These are phyloP conservation scores for Ophiostoma montium DNA, from an alignment of 2,329 filamentous ascomycete species.

Conservation along the genomic window DNA sequence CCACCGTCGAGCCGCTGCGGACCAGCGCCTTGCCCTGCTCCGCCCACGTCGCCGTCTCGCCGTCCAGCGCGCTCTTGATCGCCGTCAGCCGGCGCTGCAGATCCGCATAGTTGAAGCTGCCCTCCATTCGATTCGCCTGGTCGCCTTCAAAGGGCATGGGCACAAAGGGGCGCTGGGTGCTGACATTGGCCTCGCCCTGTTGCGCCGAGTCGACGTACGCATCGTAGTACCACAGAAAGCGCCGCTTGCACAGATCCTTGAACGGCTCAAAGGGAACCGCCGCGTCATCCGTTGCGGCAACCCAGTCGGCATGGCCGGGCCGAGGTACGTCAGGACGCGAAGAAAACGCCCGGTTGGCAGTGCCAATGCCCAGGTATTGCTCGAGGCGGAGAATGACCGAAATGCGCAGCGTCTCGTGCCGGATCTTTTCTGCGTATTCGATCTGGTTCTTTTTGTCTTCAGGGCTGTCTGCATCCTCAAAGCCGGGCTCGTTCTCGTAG, in stretches of 20 bases:
- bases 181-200: slow-evolving; percentile 47
- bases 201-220: slow-evolving; percentile 64
- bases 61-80: slow-evolving; percentile 56
- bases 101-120: slow-evolving; percentile 66
- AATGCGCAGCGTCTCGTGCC: slow-evolving; percentile 77
- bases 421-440: slow-evolving; percentile 75
- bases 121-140: slow-evolving; percentile 65
- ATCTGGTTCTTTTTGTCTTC: slow-evolving; percentile 54
- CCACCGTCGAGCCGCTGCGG: slow-evolving; percentile 56
- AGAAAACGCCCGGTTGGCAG: background rate
- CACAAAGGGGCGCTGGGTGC: slow-evolving; percentile 50
- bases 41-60: slow-evolving; percentile 61
- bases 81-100: slow-evolving; percentile 53
- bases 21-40: slow-evolving; percentile 48
- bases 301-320: too few species aligned
- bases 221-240: slow-evolving; percentile 93
- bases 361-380: slow-evolving; percentile 39
- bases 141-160: slow-evolving; percentile 75
- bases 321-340: too few species aligned
- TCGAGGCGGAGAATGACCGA: slow-evolving; percentile 79
- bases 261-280: slow-evolving; percentile 62
- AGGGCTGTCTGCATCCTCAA: slow-evolving; percentile 56
- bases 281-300: slow-evolving; percentile 23
- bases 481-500: slow-evolving; percentile 93
- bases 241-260: slow-evolving; percentile 75